Evolutionary conservation across 441 rosid genomes (phyloP).

Genomic region (Mallotus repandus): DNA sequence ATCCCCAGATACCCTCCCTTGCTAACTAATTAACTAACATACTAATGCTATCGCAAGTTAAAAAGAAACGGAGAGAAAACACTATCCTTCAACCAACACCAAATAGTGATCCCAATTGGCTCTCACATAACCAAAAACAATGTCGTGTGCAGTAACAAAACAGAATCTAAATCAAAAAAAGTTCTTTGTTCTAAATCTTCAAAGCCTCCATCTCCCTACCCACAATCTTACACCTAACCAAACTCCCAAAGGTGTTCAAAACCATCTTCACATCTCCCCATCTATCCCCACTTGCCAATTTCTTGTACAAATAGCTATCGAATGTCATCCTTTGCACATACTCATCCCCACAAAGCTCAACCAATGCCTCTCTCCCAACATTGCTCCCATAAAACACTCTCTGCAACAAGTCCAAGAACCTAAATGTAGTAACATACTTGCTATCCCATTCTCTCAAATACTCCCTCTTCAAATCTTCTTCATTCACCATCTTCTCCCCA

Average conservation of each 20-base stretch:
- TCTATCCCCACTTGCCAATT: conserved; percentile 37
- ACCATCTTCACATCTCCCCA: conserved; percentile 50
- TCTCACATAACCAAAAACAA: not conserved
- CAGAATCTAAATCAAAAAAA: not conserved
- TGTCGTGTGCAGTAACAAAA: not conserved
- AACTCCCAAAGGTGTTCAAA: conserved; percentile 37
- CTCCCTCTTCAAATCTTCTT: conserved; percentile 55
- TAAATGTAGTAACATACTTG: conserved; percentile 36
- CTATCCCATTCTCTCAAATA: conserved; percentile 54
- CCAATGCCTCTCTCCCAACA: conserved; percentile 54
- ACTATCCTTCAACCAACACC: no score
- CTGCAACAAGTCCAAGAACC: conserved; percentile 53
- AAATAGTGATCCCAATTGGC: no score
- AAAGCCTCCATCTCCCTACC: conserved; percentile 34
- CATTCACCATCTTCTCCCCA: conserved; percentile 37
- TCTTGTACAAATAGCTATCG: conserved; percentile 66
- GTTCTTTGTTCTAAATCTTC: conserved; percentile 3
- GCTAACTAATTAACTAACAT: no score
- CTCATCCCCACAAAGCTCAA: conserved; percentile 61
- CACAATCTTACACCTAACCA: conserved; percentile 36
- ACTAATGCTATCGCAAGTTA: no score
- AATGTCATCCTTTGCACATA: conserved; percentile 69
- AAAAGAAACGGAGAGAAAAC: no score
- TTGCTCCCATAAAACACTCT: conserved; percentile 49
- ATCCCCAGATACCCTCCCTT: no score